A percentile compares a stretch with the other conserved stretches of the same genome.
Conservation (phyloP, 208 protist species). For the Crithidia bombi region DNA sequence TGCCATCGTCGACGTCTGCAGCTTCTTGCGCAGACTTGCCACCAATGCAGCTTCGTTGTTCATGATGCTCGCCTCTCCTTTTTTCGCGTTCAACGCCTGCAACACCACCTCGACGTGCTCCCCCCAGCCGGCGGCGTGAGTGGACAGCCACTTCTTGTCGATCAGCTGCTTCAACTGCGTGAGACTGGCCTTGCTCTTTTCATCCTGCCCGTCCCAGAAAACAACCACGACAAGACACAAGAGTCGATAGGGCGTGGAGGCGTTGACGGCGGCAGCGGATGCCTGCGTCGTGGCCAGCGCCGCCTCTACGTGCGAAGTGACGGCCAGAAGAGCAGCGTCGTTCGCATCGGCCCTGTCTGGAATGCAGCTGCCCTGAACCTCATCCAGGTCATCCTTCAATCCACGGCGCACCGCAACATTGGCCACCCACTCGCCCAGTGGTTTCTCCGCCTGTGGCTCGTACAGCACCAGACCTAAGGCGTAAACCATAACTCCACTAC, state of each 20-base stretch:
- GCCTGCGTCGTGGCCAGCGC: slow-evolving; percentile 5
- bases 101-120: slow-evolving; percentile 68
- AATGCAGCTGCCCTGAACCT: slow-evolving; percentile 13
- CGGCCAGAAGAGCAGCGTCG: background rate
- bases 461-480: slow-evolving; percentile 42
- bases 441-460: slow-evolving; percentile 38
- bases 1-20: slow-evolving; percentile 31
- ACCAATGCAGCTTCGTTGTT: slow-evolving; percentile 67
- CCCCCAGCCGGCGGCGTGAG: slow-evolving; percentile 3
- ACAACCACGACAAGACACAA: slow-evolving; percentile 64
- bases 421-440: slow-evolving; percentile 43
- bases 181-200: slow-evolving; percentile 61
- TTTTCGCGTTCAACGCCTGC: slow-evolving; percentile 84
- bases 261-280: background rate
- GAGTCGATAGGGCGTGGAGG: background rate
- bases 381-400: slow-evolving; percentile 26
- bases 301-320: slow-evolving; percentile 4
- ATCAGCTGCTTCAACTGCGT: slow-evolving; percentile 58
- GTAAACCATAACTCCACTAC: slow-evolving; percentile 17
- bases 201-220: slow-evolving; percentile 77
- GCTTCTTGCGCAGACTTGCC: slow-evolving; percentile 63
- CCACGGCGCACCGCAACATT: slow-evolving; percentile 12
- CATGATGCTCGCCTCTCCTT: slow-evolving; percentile 62
- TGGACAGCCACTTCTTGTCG: slow-evolving; percentile 29
- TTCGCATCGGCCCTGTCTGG: background rate